A percentile compares a stretch with the other conserved stretches of the same genome.
phyloP scores from a whole-genome alignment of 2,329 filamentous ascomycete genomes.

The Neonectria neomacrospora region DNA sequence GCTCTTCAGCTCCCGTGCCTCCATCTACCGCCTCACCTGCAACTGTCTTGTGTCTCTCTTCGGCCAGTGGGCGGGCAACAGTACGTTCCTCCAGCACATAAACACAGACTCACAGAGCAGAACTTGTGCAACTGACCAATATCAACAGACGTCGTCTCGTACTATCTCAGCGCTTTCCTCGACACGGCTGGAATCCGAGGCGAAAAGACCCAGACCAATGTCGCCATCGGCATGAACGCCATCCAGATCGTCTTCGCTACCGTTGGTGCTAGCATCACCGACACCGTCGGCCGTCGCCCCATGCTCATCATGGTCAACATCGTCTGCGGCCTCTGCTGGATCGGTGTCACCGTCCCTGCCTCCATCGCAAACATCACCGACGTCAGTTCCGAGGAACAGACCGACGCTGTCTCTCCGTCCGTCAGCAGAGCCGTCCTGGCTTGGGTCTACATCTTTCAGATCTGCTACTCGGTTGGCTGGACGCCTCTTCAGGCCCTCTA shows the following conservation, averaged over 20 bases:
- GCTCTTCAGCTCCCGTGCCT: slow-evolving; percentile 53
- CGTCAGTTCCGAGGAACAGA: slow-evolving; percentile 41
- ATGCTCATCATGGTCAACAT: slow-evolving; percentile 60
- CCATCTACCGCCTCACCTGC: slow-evolving; percentile 57
- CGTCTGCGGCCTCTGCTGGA: slow-evolving; percentile 59
- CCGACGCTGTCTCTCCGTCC: slow-evolving; percentile 41
- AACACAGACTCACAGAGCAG: neutral
- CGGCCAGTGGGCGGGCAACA: slow-evolving; percentile 59
- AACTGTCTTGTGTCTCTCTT: slow-evolving; percentile 57
- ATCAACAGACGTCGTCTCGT: slow-evolving; percentile 51
- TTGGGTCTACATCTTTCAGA: slow-evolving; percentile 51
- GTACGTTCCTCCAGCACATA: slow-evolving; percentile 14
- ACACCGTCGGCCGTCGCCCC: slow-evolving; percentile 61
- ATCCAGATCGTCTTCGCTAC: slow-evolving; percentile 61
- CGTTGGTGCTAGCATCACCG: slow-evolving; percentile 60
- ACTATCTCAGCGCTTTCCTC: slow-evolving; percentile 62
- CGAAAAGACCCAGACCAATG: slow-evolving; percentile 54
- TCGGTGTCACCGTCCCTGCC: slow-evolving; percentile 59
- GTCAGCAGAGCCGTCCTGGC: slow-evolving; percentile 59
- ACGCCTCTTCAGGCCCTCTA: slow-evolving; percentile 56
- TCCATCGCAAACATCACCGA: slow-evolving; percentile 50
- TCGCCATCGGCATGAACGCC: slow-evolving; percentile 61
- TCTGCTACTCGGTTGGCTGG: slow-evolving; percentile 56
- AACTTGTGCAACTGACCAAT: slow-evolving; percentile 3
- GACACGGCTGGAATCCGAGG: slow-evolving; percentile 60